phyloP scores from a whole-genome alignment of 208 protist genomes.

The Zelonia costaricensis region DNA sequence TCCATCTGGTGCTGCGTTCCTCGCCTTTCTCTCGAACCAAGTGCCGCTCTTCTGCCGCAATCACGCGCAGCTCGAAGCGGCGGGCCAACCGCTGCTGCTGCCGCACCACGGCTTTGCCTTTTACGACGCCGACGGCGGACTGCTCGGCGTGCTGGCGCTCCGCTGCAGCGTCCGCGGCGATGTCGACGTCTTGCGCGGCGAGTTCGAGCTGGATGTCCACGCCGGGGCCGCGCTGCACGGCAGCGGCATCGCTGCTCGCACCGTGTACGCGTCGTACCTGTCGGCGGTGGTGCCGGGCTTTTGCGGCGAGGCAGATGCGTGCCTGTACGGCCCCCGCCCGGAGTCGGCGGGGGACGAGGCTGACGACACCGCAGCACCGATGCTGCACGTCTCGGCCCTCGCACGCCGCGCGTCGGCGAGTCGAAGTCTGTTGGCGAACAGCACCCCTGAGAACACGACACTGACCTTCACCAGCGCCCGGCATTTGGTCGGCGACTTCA shows the following conservation, averaged over 20 bases:
- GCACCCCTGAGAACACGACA: constrained; percentile 17
- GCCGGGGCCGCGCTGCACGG: constrained; percentile 11
- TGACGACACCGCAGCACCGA: background rate
- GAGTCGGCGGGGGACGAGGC: background rate
- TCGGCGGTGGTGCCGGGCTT: constrained; percentile 12
- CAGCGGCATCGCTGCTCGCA: constrained; percentile 7
- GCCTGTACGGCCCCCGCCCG: background rate
- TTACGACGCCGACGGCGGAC: constrained; percentile 38
- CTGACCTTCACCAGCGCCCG: constrained; percentile 39
- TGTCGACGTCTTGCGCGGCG: constrained; percentile 14
- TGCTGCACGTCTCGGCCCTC: constrained; percentile 11
- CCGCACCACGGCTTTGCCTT: constrained; percentile 78
- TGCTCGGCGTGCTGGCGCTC: constrained; percentile 58
- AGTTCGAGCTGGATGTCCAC: constrained; percentile 37
- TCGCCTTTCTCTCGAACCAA: constrained; percentile 69
- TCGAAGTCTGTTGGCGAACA: background rate
- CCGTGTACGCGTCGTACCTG: constrained; percentile 42
- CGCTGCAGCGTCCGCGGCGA: constrained; percentile 36
- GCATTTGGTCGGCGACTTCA: constrained; percentile 34
- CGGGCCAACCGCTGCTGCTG: constrained; percentile 26
- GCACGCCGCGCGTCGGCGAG: background rate
- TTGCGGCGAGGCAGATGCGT: constrained; percentile 8
- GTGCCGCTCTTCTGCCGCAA: constrained; percentile 63
- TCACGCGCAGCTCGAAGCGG: constrained; percentile 28
- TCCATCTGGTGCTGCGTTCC: constrained; percentile 30